Evolutionary conservation across 495 filamentous ascomycete genomes (phyloP), one percentile per base, ranked within the genome.

Genomic region (Hypoxylon intermedium): DNA sequence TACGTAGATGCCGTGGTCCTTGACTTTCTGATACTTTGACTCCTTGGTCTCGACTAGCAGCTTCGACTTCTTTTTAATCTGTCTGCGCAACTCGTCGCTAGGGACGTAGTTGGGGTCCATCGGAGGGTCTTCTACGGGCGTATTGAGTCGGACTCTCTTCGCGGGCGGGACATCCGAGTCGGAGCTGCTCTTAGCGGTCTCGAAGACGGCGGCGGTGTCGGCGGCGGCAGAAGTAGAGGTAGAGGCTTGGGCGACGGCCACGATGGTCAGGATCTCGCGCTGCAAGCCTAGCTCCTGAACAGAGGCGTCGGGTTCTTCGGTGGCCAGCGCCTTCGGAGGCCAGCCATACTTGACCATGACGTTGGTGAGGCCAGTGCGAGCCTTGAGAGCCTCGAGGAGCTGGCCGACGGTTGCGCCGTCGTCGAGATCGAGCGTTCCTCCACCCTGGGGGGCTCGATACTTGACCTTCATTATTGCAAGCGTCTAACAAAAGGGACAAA

Each of bases 281-380:
- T 94, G 82, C 7, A 98, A 80, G 24, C 88, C 87, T 28, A 95
- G 76, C 31, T 67, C 79, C 60, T 59, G 83, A 65, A 78, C 46
- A 5, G 46, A 43, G 5, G 34, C 50, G 7, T 52, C 30, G n/a
- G 33, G 53, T 6, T 75, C 60, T 23, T 84, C 79, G 11, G 91
- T 77, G 21, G 82, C 73, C 9, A 98, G 80, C 13, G 85, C 77
- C 63, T 88, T 87, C 2, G 89, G 82, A 2, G 94, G 94, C 71
- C 91, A 98, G 15, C 93, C 92, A 70, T 87, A 89, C 78, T 96
- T 97, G 37, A 96, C 75, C 28, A 92, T 86, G 62, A 93, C 90
- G 23, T 74, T 69, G 5, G 54, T 24, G 19, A 77, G 50, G 6
- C 63, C 67, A 21, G 72, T 75, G 55, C 67, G 65, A 6, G 63